A percentile compares a stretch with the other conserved stretches of the same genome.
Evolutionary conservation across 2,329 filamentous ascomycete species (phyloP).

Genomic region (Cladosporium oxysporum): DNA sequence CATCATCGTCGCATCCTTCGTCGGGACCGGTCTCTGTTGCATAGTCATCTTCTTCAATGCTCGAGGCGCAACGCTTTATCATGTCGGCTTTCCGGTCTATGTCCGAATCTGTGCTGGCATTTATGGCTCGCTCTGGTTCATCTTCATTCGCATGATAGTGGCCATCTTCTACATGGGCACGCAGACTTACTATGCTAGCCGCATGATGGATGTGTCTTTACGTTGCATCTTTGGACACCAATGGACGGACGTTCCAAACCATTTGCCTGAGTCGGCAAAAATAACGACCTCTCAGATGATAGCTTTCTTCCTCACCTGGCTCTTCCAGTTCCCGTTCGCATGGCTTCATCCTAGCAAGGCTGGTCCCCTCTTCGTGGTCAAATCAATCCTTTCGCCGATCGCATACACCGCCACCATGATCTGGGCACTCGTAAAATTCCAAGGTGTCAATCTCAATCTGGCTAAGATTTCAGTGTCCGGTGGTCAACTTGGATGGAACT

Average conservation of each 20-base stretch:
- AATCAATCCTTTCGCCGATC: conserved; percentile 33
- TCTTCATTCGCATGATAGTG: conserved; percentile 41
- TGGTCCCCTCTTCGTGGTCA: conserved; percentile 49
- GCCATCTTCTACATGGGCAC: conserved; percentile 45
- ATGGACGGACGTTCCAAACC: conserved; percentile 40
- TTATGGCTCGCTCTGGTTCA: conserved; percentile 44
- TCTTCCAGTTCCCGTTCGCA: conserved; percentile 39
- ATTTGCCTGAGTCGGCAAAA: conserved; percentile 33
- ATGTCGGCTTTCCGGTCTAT: conserved; percentile 42
- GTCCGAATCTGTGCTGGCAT: conserved; percentile 39
- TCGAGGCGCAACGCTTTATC: conserved; percentile 39
- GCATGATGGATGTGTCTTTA: conserved; percentile 41
- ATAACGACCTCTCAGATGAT: conserved; percentile 39
- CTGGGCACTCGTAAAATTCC: conserved; percentile 40
- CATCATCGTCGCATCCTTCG: conserved; percentile 36
- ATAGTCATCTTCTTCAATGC: conserved; percentile 40
- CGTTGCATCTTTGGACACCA: conserved; percentile 42
- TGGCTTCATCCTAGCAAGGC: conserved; percentile 49
- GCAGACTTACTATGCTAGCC: conserved; percentile 38
- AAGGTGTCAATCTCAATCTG: conserved; percentile 36
- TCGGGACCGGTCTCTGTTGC: conserved; percentile 37
- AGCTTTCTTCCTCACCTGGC: conserved; percentile 39
- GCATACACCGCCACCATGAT: conserved; percentile 41
- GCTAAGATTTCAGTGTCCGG: conserved; percentile 26
- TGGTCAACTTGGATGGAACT: conserved; percentile 43